Evolutionary conservation across 441 rosid species (phyloP), one percentile per base, ranked within the genome.

Genomic region (Rhodomyrtus psidioides): DNA sequence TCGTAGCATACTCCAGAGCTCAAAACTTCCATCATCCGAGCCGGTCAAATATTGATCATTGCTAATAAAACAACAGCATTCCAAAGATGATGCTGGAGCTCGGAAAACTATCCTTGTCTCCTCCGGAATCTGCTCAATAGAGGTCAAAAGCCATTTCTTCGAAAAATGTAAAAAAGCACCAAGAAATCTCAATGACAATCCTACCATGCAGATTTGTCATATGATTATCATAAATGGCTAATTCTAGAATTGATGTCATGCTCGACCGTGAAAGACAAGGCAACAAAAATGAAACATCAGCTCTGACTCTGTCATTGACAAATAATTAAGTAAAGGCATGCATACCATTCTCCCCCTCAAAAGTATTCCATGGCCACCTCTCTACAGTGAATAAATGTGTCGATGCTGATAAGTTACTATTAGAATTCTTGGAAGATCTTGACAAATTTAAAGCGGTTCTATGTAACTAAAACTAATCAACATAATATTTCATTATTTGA

Each of bases 21-120:
- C 95, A 90, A 96, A 83, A 87, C 94, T 94, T 89, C 99, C 99
- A 89, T 95, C 93, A 92, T 98, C 99, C 3, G 98, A 95, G 85
- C 99, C 99, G 87, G 98, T 92, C 86, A 98, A 88, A 90, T 94
- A 98, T 87, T 97, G 98, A 83, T 92, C 93, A 54, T 96, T 95
- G 89, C 93, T 92, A 88, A 98, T 90, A 89, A 98, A 94, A 90
- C 98, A 93, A 85, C 99, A 92, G 89, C 98, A 95, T 90, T 98
- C 99, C 85, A 98, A 92, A 88, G 97, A 94, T 5, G 98, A 92
- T 19, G 93, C 90, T 82, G 98, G 93, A 87, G 99, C 94, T 87
- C 98, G 97, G 85, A 92, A 98, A 44, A 96, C 89, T 89, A 91
- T 86, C 85, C 98, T 94, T 14, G 93, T 89, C 85, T 87, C 91